Conservation (phyloP, 208 protist genomes). For the Phytomonas serpens region DNA sequence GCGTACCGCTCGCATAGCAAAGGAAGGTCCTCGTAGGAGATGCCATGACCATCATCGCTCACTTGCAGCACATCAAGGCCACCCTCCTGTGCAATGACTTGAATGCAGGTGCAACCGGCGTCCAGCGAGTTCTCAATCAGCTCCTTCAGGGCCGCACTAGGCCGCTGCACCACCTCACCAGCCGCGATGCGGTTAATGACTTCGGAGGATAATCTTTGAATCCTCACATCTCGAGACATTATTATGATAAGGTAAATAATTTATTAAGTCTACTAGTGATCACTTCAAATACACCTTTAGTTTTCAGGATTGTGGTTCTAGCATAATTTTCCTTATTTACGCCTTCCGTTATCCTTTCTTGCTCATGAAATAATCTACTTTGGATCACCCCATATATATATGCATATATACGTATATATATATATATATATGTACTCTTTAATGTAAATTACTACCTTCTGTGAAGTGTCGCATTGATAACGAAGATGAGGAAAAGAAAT, state of each 20-base stretch:
- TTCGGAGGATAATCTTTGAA: conserved; percentile 85
- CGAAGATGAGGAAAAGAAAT: neutral
- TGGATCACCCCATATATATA: neutral
- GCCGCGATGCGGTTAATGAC: conserved; percentile 97
- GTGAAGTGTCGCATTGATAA: neutral
- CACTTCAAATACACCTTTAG: neutral
- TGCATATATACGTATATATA: neutral
- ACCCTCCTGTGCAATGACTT: conserved; percentile 84
- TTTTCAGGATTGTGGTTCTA: neutral
- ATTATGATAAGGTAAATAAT: neutral
- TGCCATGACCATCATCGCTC: conserved; percentile 96
- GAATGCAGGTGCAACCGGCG: conserved; percentile 87
- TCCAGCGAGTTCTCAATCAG: conserved; percentile 98
- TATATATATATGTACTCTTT: neutral
- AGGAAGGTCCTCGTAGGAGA: conserved; percentile 91
- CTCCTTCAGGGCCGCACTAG: conserved; percentile 97
- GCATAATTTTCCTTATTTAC: neutral
- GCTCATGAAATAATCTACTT: neutral
- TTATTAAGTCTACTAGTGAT: neutral
- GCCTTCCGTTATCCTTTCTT: too few relatives aligned
- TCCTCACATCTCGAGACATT: conserved; percentile 18
- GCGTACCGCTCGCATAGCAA: conserved; percentile 97
- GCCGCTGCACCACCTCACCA: conserved; percentile 98
- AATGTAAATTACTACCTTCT: neutral
- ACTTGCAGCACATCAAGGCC: conserved; percentile 97